These are phyloP conservation scores for Pestalotiopsis sp. DNA, from an alignment of 2,329 filamentous ascomycete species.

Conservation along the genomic window DNA sequence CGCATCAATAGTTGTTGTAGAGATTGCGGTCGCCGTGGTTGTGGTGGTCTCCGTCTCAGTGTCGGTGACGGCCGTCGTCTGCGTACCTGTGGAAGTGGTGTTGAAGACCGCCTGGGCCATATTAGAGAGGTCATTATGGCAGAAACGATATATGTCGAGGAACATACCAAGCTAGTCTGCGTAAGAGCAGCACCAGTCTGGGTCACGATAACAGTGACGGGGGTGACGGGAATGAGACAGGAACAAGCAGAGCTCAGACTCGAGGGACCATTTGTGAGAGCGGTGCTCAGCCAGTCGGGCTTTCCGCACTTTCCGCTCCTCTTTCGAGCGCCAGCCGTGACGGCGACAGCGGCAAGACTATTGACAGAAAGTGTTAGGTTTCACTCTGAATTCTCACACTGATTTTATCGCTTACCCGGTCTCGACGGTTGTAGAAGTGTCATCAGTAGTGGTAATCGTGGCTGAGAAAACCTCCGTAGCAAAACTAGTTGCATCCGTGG, in stretches of 20 bases:
- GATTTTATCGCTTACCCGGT: not conserved
- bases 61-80: not conserved
- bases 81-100: not conserved
- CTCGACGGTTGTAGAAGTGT: not conserved
- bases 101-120: not conserved
- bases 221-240: not conserved
- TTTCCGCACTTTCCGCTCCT: not conserved
- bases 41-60: not conserved
- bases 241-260: constrained; percentile 1
- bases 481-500: not conserved
- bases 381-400: not conserved
- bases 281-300: not conserved
- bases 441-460: not conserved
- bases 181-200: not conserved
- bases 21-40: not conserved
- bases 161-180: not conserved
- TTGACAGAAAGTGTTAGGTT: not conserved
- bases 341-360: not conserved
- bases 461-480: not conserved
- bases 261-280: not conserved
- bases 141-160: not conserved
- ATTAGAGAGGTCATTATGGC: not conserved
- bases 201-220: not conserved
- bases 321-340: not conserved
- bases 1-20: constrained; percentile 2